These are phyloP conservation scores for Cytospora paraplurivora DNA, from an alignment of 2,329 filamentous ascomycete genomes.

Conservation along the genomic window DNA sequence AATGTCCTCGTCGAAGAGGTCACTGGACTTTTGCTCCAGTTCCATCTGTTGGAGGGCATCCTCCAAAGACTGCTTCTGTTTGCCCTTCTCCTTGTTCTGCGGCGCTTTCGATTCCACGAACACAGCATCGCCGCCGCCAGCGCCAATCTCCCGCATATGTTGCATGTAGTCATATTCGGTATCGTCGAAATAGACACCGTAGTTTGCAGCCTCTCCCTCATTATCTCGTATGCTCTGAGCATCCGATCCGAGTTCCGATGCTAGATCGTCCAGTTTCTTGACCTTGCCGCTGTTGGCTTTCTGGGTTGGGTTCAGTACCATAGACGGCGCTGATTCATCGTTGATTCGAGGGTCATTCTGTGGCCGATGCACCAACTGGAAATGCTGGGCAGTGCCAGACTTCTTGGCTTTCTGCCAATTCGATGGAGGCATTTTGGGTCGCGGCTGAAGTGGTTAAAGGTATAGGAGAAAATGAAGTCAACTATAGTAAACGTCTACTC, in stretches of 20 bases:
- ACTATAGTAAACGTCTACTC: slow-evolving; percentile 21
- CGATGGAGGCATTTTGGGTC: slow-evolving; percentile 31
- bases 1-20: slow-evolving; percentile 72
- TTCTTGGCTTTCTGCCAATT: slow-evolving; percentile 64
- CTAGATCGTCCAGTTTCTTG: slow-evolving; percentile 75
- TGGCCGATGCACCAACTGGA: slow-evolving; percentile 90
- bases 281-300: slow-evolving; percentile 52
- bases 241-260: slow-evolving; percentile 71
- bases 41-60: slow-evolving; percentile 73
- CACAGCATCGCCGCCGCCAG: slow-evolving; percentile 71
- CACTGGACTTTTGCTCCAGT: slow-evolving; percentile 54
- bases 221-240: slow-evolving; percentile 72
- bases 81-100: slow-evolving; percentile 68
- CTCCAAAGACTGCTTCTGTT: slow-evolving; percentile 77
- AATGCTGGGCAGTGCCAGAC: slow-evolving; percentile 73
- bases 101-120: slow-evolving; percentile 75
- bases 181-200: slow-evolving; percentile 95
- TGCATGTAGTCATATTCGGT: slow-evolving; percentile 99
- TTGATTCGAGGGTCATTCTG: slow-evolving; percentile 98
- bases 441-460: not conserved
- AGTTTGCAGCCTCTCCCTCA: slow-evolving; percentile 92
- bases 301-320: slow-evolving; percentile 78
- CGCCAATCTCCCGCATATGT: slow-evolving; percentile 86
- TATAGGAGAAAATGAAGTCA: not conserved
- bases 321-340: slow-evolving; percentile 83